phyloP scores from a whole-genome alignment of 345 rosid genomes.

The thale cress (Arabidopsis thaliana) region TAIR10.1 NC_003070.9:23796501-23797000 shows the following conservation, averaged over 20 bases:
- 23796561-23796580: neutral
- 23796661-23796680: neutral
- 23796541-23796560: conserved; percentile 25
- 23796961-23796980: conserved; percentile 74
- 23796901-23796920: conserved; percentile 80
- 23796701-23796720: neutral
- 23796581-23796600: neutral
- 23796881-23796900: conserved; percentile 72
- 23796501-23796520: neutral
- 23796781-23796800: neutral
- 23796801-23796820: conserved; percentile 7
- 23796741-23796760: neutral
- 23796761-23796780: neutral
- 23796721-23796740: neutral
- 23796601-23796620: neutral
- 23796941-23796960: conserved; percentile 91
- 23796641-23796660: neutral
- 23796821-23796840: conserved; percentile 25
- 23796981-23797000: conserved; percentile 92
- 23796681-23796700: neutral
- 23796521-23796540: conserved; percentile 5
- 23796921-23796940: conserved; percentile 94
- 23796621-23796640: neutral
- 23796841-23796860: conserved; percentile 20
- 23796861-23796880: neutral